A percentile compares a stretch with the other conserved stretches of the same genome.
phyloP scores from a whole-genome alignment of 2,329 filamentous ascomycete species.

The Drechslerella coelobrocha region DNA sequence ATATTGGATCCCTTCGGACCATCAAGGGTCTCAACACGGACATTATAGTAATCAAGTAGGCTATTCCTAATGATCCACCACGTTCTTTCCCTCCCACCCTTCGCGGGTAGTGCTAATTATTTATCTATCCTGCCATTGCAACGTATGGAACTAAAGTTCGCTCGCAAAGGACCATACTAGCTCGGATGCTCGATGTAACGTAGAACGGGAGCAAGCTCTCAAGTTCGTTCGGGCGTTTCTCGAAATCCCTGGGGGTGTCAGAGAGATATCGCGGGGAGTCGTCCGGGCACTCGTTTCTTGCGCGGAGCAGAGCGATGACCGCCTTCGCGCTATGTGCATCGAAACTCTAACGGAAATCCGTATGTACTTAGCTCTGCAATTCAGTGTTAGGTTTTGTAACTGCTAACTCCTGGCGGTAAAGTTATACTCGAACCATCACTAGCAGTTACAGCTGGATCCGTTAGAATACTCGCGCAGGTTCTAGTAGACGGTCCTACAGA shows the following conservation, averaged over 20 bases:
- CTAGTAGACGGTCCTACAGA: constrained; percentile 90
- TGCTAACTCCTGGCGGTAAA: constrained; percentile 9
- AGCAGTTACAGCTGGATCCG: constrained; percentile 80
- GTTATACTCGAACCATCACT: constrained; percentile 82
- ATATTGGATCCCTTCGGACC: constrained; percentile 83
- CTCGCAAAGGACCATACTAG: constrained; percentile 49
- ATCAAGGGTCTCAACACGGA: constrained; percentile 90
- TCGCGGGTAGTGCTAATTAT: not conserved
- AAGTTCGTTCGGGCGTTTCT: constrained; percentile 96
- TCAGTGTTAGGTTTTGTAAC: not conserved
- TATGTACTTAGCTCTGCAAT: constrained; percentile 30
- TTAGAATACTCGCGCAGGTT: constrained; percentile 87
- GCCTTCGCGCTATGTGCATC: constrained; percentile 85
- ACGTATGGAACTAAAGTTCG: constrained; percentile 15
- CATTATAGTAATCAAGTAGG: constrained; percentile 79
- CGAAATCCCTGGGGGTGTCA: constrained; percentile 90
- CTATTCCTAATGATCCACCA: constrained; percentile 31
- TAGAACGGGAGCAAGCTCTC: constrained; percentile 93
- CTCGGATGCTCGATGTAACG: constrained; percentile 75
- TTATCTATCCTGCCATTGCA: not conserved
- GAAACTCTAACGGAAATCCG: constrained; percentile 88
- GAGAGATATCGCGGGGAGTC: constrained; percentile 84
- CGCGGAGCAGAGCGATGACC: constrained; percentile 83
- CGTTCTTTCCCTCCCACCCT: not conserved
- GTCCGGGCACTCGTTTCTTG: constrained; percentile 89